Percentiles rank a stretch among this genome's conserved stretches.
These are phyloP conservation scores for Saccharomyces hybrid DNA, from an alignment of 1,139 yeast species.

Conservation along the genomic window DNA sequence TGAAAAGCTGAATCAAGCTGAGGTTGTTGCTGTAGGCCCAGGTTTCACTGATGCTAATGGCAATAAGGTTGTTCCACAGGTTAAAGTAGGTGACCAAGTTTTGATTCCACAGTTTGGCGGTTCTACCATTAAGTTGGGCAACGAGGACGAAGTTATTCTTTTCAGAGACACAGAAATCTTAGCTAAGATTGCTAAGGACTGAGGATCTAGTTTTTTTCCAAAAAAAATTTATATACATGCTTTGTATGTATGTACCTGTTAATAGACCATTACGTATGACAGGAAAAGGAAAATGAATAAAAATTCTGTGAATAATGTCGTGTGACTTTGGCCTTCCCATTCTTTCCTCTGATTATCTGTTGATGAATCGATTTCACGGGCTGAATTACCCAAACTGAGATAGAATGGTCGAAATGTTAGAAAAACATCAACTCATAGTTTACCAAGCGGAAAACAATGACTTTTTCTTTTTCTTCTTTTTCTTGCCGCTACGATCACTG, in stretches of 20 bases:
- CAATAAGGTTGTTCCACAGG: conserved; percentile 60
- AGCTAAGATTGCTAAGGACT: conserved; percentile 56
- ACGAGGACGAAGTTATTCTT: conserved; percentile 68
- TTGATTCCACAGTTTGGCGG: conserved; percentile 91
- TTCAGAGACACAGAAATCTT: conserved; percentile 89
- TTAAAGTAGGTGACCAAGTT: conserved; percentile 84
- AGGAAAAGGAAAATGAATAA: not conserved
- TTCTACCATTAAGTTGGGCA: conserved; percentile 67
- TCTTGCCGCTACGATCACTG: not conserved
- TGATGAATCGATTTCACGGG: not conserved
- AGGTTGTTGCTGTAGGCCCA: conserved; percentile 78
- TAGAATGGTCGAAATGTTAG: not conserved
- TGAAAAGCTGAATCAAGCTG: conserved; percentile 80
- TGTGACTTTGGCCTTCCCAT: not conserved
- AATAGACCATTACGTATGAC: not conserved
- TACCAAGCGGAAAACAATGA: not conserved
- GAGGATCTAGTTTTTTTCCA: not conserved
- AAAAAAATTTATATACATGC: not conserved
- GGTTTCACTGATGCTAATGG: conserved; percentile 70
- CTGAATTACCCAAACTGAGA: not conserved
- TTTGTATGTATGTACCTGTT: not conserved
- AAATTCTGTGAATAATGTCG: too few species aligned
- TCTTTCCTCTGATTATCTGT: not conserved
- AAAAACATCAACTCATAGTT: not conserved
- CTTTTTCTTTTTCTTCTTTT: not conserved